Evolutionary conservation across 495 filamentous ascomycete genomes (phyloP), one percentile per base, ranked within the genome.

Genomic region (Durotheca rogersii): DNA sequence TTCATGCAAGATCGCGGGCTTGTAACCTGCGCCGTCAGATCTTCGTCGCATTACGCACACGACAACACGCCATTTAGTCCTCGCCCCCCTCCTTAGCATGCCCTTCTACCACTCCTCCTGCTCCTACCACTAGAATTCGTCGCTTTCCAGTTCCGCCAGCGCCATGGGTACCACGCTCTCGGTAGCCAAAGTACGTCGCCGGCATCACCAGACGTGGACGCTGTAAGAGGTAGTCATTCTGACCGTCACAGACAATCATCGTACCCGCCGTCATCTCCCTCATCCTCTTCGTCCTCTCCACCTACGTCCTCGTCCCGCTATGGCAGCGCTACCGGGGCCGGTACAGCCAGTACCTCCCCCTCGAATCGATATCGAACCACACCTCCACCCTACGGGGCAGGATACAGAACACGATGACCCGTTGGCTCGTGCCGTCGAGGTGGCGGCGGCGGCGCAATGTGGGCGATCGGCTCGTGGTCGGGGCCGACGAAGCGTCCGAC

Each of bases 191-290:
- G 76, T 77, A 59, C 27, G 25, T 48, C 17, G 27, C 5, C 41
- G 20, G 10, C 31, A 19, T 4, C 5, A 4, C n/a, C 11, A 35
- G 29, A 32, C 15, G 5, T 4, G 6, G 9, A 9, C 9, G 23
- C n/a, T n/a, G 40, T 20, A 15, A n/a, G 2, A 7, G 12, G 17
- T 35, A n/a, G 10, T 4, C 16, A 32, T 46, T 17, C 46, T 27
- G 43, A 42, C 32, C 35, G 7, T 21, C 44, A 30, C 41, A 96
- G 89, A 88, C 86, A 2, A 68, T 96, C 36, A 66, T 91, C 55
- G 73, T 91, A 39, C 90, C 90, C 2, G 87, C 88, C 43, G 49
- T 86, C 51, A 85, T 93, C 66, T 87, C 89, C 30, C 75, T 90
- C 41, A 63, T 81, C 37, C 72, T 95, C 60, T 95, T 89, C 69